phyloP scores from a whole-genome alignment of 495 filamentous ascomycete genomes.

The Penicillium maclennaniae region DNA sequence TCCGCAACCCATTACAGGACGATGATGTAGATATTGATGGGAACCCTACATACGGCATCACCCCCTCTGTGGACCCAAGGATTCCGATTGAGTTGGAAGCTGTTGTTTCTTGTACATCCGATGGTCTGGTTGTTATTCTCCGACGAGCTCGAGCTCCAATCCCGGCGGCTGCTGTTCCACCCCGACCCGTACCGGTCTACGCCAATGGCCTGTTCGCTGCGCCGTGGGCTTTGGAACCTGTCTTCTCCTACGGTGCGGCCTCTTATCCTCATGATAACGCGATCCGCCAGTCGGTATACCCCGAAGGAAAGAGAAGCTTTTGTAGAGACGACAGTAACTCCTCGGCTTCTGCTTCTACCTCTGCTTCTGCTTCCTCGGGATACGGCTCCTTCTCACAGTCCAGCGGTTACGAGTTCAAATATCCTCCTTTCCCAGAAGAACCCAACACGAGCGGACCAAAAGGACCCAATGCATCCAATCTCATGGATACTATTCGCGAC shows the following conservation, averaged over 20 bases:
- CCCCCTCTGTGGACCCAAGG: not conserved
- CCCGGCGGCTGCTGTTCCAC: slow-evolving; percentile 42
- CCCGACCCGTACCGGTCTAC: slow-evolving; percentile 34
- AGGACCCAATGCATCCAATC: slow-evolving; percentile 52
- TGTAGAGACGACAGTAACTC: slow-evolving; percentile 12
- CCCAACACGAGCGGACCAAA: slow-evolving; percentile 17
- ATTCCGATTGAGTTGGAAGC: slow-evolving; percentile 69
- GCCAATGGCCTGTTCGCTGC: slow-evolving; percentile 72
- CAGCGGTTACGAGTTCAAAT: not conserved
- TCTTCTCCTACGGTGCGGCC: slow-evolving; percentile 33
- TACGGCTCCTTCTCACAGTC: not conserved
- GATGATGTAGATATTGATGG: slow-evolving; percentile 27
- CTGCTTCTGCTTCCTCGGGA: not conserved
- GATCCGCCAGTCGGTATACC: not conserved
- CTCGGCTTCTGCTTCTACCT: not conserved
- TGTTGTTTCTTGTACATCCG: slow-evolving; percentile 86
- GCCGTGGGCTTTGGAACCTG: slow-evolving; percentile 67
- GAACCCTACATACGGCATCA: not conserved
- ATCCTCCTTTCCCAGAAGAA: slow-evolving; percentile 1
- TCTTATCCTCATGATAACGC: slow-evolving; percentile 2
- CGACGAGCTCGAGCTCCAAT: slow-evolving; percentile 70
- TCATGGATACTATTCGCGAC: slow-evolving; percentile 79
- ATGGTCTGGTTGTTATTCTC: slow-evolving; percentile 80
- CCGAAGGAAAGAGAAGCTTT: slow-evolving; percentile 6
- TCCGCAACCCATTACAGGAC: slow-evolving; percentile 62